Evolutionary conservation across 805 yeast genomes (phyloP).

Genomic region (Ogataea allantospora): DNA sequence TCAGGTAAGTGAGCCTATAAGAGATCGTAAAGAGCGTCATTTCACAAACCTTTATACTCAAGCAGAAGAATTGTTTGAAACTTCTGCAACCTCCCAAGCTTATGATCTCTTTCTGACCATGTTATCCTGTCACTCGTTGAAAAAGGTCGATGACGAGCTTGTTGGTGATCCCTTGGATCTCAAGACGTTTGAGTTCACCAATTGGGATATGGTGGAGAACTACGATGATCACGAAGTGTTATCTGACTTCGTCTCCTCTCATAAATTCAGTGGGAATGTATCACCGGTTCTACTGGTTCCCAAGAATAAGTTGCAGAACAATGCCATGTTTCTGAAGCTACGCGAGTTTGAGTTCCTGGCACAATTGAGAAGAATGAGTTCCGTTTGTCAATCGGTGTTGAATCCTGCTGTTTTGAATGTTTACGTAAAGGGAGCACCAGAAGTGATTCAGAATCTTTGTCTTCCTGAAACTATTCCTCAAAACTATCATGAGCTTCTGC

Average conservation of each 20-base stretch:
- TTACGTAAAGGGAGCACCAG: constrained; percentile 96
- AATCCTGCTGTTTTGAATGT: constrained; percentile 37
- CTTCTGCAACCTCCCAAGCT: constrained; percentile 19
- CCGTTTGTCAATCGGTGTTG: constrained; percentile 52
- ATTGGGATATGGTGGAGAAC: constrained; percentile 74
- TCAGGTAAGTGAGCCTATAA: constrained; percentile 36
- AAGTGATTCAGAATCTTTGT: constrained; percentile 81
- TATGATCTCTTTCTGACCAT: constrained; percentile 42
- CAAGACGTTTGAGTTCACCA: constrained; percentile 90
- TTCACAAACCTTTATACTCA: constrained; percentile 25
- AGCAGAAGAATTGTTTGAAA: constrained; percentile 18
- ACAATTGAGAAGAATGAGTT: constrained; percentile 86
- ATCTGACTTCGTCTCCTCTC: constrained; percentile 22
- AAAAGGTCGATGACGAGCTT: constrained; percentile 71
- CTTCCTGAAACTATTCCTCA: constrained; percentile 66
- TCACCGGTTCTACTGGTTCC: constrained; percentile 54
- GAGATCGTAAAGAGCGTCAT: constrained; percentile 28
- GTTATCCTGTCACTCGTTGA: constrained; percentile 85
- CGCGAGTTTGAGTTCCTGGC: constrained; percentile 81
- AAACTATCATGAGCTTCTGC: constrained; percentile 69
- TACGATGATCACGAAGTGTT: constrained; percentile 36
- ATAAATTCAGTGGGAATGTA: constrained; percentile 38
- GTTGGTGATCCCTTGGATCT: constrained; percentile 93
- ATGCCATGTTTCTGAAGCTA: constrained; percentile 37
- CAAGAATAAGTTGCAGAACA: constrained; percentile 20